Evolutionary conservation across 1,284 basidiomycete species (phyloP).

Genomic region (Cryptococcus depauperatus): DNA sequence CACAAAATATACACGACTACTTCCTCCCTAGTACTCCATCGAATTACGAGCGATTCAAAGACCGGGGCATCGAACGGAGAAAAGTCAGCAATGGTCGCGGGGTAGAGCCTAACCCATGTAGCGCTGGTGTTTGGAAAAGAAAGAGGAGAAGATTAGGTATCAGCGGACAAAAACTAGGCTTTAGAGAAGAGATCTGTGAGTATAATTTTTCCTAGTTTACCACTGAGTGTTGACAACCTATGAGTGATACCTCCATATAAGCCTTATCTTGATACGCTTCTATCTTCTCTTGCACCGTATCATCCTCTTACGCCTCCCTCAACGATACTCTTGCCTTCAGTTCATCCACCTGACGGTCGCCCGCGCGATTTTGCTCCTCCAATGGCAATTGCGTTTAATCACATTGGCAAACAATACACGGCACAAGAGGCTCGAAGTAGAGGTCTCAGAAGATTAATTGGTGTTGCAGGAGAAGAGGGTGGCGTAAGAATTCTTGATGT

Average conservation of each 20-base stretch:
- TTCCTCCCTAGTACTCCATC: slow-evolving; percentile 16
- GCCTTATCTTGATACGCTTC: slow-evolving; percentile 23
- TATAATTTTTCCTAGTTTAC: background rate
- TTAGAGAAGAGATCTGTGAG: slow-evolving; percentile 1
- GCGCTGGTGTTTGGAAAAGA: slow-evolving; percentile 8
- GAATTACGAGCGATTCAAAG: slow-evolving; percentile 10
- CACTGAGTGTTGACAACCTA: background rate
- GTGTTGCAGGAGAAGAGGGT: slow-evolving; percentile 39
- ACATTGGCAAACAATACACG: slow-evolving; percentile 22
- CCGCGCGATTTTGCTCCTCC: slow-evolving; percentile 34
- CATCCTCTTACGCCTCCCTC: slow-evolving; percentile 19
- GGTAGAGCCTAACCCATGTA: background rate
- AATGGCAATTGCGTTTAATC: slow-evolving; percentile 30
- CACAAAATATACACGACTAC: slow-evolving; percentile 19
- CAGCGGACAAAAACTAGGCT: background rate
- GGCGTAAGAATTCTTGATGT: slow-evolving; percentile 35
- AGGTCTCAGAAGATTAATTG: slow-evolving; percentile 25
- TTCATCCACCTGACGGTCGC: slow-evolving; percentile 24
- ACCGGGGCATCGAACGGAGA: slow-evolving; percentile 5
- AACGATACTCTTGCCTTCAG: slow-evolving; percentile 26
- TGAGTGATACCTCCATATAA: slow-evolving; percentile 7
- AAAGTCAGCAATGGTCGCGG: background rate
- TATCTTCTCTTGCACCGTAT: slow-evolving; percentile 14
- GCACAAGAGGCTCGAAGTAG: slow-evolving; percentile 14
- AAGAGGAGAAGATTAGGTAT: slow-evolving; percentile 9